phyloP scores from a whole-genome alignment of 2,329 filamentous ascomycete species.

The Sarocladium strictum region DNA sequence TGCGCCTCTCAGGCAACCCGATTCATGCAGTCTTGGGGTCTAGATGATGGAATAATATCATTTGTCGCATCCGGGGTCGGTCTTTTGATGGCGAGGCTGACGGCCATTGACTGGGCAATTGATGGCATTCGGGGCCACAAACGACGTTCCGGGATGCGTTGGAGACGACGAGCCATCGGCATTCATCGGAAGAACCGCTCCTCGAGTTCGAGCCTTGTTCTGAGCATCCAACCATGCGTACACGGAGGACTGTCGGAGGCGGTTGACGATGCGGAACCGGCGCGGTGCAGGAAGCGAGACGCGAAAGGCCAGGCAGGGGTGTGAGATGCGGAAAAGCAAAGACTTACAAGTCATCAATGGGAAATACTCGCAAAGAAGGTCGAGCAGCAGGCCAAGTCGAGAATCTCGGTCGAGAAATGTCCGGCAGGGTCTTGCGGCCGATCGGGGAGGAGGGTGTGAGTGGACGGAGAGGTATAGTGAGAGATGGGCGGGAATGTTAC shows the following conservation, averaged over 20 bases:
- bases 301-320: background rate
- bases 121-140: constrained; percentile 21
- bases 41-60: constrained; percentile 23
- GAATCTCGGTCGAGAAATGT: background rate
- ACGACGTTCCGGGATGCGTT: background rate
- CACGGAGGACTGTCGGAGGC: background rate
- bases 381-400: constrained; percentile 13
- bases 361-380: constrained; percentile 20
- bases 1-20: background rate
- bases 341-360: constrained; percentile 48
- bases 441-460: constrained; percentile 11
- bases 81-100: constrained; percentile 45
- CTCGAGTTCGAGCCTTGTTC: background rate
- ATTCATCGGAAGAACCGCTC: constrained; percentile 29
- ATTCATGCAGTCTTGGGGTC: constrained; percentile 8
- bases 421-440: constrained; percentile 10
- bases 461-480: constrained; percentile 11
- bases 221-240: background rate
- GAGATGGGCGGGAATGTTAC: constrained; percentile 13
- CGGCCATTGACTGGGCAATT: constrained; percentile 38
- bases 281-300: constrained; percentile 2
- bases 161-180: constrained; percentile 18
- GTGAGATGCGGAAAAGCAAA: constrained; percentile 16
- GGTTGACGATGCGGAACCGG: constrained; percentile 1
- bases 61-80: constrained; percentile 38